Evolutionary conservation across 1,139 yeast species (phyloP).

Genomic region (Lodderomyces theae): DNA sequence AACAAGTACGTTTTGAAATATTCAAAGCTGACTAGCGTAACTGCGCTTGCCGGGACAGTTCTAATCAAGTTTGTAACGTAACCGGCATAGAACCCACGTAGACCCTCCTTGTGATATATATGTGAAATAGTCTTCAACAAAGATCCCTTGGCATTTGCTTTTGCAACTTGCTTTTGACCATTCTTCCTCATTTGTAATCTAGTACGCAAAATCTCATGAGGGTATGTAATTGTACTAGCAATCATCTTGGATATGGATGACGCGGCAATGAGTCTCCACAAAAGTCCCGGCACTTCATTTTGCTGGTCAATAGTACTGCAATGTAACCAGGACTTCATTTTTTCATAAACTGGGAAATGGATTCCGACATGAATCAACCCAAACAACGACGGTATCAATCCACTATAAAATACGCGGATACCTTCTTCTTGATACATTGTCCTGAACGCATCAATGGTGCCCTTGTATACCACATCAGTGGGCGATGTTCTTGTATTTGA

Average conservation of each 20-base stretch:
- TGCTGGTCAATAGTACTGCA: slow-evolving; percentile 23
- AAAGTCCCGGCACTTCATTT: slow-evolving; percentile 30
- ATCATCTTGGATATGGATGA: slow-evolving; percentile 83
- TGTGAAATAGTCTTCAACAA: slow-evolving; percentile 31
- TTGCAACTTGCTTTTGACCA: slow-evolving; percentile 5
- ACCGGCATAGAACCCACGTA: slow-evolving; percentile 86
- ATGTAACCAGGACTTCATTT: slow-evolving; percentile 54
- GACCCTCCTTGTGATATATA: slow-evolving; percentile 69
- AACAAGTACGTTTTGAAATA: slow-evolving; percentile 65
- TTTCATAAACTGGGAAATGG: slow-evolving; percentile 95
- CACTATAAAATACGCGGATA: slow-evolving; percentile 78
- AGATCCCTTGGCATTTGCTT: slow-evolving; percentile 14
- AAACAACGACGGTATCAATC: slow-evolving; percentile 83
- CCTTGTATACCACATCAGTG: slow-evolving; percentile 44
- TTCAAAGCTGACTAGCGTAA: slow-evolving; percentile 92
- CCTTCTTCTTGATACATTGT: slow-evolving; percentile 85
- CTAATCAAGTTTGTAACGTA: slow-evolving; percentile 80
- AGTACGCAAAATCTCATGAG: slow-evolving; percentile 93
- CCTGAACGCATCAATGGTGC: slow-evolving; percentile 79
- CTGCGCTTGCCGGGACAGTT: slow-evolving; percentile 94
- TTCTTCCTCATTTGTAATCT: slow-evolving; percentile 66
- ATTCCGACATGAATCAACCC: slow-evolving; percentile 94
- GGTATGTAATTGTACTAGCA: slow-evolving; percentile 88
- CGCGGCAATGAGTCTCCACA: slow-evolving; percentile 57
- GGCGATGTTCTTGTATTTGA: slow-evolving; percentile 23